Base-by-base conservation (phyloP, 73 alveolate species). In the Stentor roeselii region DNA sequence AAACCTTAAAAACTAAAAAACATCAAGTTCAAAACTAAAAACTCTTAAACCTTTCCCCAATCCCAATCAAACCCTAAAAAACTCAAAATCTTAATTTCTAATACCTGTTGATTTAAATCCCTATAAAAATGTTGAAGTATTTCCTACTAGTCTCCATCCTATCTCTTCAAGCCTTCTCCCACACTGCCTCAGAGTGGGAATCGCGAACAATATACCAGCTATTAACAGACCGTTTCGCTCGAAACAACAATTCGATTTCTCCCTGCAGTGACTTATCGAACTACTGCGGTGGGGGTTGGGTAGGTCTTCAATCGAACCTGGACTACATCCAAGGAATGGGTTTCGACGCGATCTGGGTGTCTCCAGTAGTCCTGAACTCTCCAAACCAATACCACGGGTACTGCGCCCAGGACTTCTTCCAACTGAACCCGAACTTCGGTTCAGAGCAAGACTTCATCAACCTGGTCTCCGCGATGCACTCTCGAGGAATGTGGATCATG, bases 271-370 rank as follows among this genome's bases (percentile, higher is more conserved):
- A 90, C 39, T 34, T 87, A 1, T 59, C 39, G 15, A 75, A 88
- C 21, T 90, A 90, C 85, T 90, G 95, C 39, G 95, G 95, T 32
- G 93, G 95, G 0, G 60, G 86, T 3, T 90, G 82, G 61, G 40
- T 77, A 83, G 95, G 94, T 40, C 61, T 88, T 3, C 59, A 60
- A n/a, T 75, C 83, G 82, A 50, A 90, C 41, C 84, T 90, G 11
- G 93, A 86, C 39, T 90, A 90, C 39, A 90, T 90, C 61, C 61
- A 90, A 83, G 88, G 92, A 21, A 90, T 90, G 95, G 95, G 95
- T 59, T 90, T 90, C 77, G 95, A 90, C 77, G 95, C 95, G 30
- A 76, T 90, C 15, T 90, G 95, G 93, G 76, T 90, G 42, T 83
- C 91, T 36, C 95, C 95, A 0, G 82, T 87, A 2, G 80, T 89